Evolutionary conservation across 106 monocot species (phyloP).

Genomic region (Acorus calamus): DNA sequence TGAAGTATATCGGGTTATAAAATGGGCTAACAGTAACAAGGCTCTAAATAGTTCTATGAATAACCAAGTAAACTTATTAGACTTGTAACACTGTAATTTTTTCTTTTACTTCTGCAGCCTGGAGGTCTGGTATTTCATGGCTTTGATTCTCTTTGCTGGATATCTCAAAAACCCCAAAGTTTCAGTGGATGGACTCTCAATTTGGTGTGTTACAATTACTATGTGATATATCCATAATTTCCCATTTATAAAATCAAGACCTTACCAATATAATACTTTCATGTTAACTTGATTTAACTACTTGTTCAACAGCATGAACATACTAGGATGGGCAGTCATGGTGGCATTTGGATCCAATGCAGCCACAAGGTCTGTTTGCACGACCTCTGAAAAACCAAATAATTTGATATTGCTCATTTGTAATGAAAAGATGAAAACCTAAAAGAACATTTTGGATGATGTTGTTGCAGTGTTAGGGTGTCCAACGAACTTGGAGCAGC

Average conservation of each 20-base stretch:
- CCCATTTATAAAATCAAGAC: not conserved
- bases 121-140: constrained; percentile 28
- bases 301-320: constrained; percentile 25
- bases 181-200: constrained; percentile 25
- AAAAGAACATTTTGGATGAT: not conserved
- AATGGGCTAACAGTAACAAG: too few relatives aligned
- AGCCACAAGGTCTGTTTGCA: constrained; percentile 22
- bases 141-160: constrained; percentile 18
- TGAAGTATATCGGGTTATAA: too few relatives aligned
- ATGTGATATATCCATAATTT: not conserved
- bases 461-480: constrained; percentile 31
- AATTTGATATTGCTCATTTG: too few relatives aligned
- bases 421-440: too few relatives aligned
- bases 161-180: constrained; percentile 11
- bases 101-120: constrained; percentile 9
- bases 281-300: not conserved
- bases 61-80: too few relatives aligned
- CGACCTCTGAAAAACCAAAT: too few relatives aligned
- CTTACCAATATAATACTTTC: not conserved
- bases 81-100: not conserved
- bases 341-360: constrained; percentile 26
- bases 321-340: constrained; percentile 27
- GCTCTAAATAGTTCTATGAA: too few relatives aligned
- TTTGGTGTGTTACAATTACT: constrained; percentile 9
- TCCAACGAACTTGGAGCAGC: constrained; percentile 46